Base-by-base conservation (phyloP, 2,329 filamentous ascomycete species). In the Aspergillus candidus region DNA sequence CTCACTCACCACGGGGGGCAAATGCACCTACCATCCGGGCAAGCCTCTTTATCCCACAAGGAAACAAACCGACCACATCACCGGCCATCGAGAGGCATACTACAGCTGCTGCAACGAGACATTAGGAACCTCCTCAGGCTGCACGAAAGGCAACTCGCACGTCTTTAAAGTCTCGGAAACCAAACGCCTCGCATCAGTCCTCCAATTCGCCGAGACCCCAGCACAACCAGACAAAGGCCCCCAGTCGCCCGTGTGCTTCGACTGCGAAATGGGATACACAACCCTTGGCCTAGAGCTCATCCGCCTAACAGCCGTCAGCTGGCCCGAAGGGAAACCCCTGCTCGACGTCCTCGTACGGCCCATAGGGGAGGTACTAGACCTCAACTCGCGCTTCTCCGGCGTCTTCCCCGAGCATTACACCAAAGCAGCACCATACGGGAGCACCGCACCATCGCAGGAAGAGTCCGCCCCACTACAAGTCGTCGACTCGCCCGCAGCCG, bases 191-290 rank as follows among this genome's bases (percentile, higher is more conserved):
- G 88, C 89, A 0, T 72, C 82, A 0, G 70, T 91, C 3, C 75
- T 94, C 56, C 89, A 91, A 40, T 98, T 94, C 62, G 77, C 80
- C 44, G 68, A 79, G 49, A 97, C 93, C 0, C 90, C 90, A 0
- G 32, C 39, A 22, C 66, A 71, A 22, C 52, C 55, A 35, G 50
- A 53, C 11, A 59, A 64, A 48, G 56, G 51, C 32, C 49, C 44
- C 15, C 56, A 55, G 27, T 55, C 50, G 1, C 78, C 78, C 31
- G 81, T 97, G 10, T 85, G 82, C 51, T 91, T 98, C 57, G 93
- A 98, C 63, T 97, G 93, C 58, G 93, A 98, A 62, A 98, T 98
- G 93, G 88, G 87, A 4, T 97, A 94, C 61, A 98, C 94, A 0
- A 86, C 87, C 1, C 68, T 84, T 39, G 93, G 94, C 0, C 72